A percentile compares a stretch with the other conserved stretches of the same genome.
Conservation (phyloP, 2,329 filamentous ascomycete species). For the Leptographium galeiforme region DNA sequence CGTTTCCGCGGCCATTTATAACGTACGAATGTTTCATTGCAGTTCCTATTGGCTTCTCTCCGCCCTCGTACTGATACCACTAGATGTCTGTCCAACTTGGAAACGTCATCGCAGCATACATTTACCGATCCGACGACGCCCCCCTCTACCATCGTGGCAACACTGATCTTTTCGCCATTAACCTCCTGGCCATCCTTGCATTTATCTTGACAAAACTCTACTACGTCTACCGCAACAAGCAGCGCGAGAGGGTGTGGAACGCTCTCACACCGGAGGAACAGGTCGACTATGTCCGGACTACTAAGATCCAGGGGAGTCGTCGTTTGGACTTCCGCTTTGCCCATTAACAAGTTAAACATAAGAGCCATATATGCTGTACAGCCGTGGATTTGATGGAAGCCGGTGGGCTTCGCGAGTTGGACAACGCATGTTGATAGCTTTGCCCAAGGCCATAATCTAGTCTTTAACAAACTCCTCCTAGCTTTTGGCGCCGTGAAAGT, state of each 20-base stretch:
- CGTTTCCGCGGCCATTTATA: slow-evolving; percentile 7
- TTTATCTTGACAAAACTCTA: slow-evolving; percentile 38
- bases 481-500: too few species aligned
- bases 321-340: slow-evolving; percentile 29
- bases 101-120: slow-evolving; percentile 21
- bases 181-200: slow-evolving; percentile 32
- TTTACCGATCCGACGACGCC: slow-evolving; percentile 42
- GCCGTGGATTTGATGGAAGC: too few species aligned
- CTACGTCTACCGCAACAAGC: slow-evolving; percentile 34
- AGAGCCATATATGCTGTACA: too few species aligned
- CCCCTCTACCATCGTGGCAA: slow-evolving; percentile 43
- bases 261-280: slow-evolving; percentile 33
- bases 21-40: slow-evolving; percentile 1
- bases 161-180: slow-evolving; percentile 35
- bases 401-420: too few species aligned
- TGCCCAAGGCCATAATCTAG: too few species aligned
- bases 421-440: too few species aligned
- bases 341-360: slow-evolving; percentile 13
- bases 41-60: too few species aligned
- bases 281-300: slow-evolving; percentile 30
- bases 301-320: slow-evolving; percentile 29
- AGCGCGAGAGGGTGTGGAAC: slow-evolving; percentile 32
- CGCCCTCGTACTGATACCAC: background rate
- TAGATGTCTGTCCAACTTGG: slow-evolving; percentile 24
- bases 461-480: too few species aligned